Evolutionary conservation across 2,329 filamentous ascomycete genomes (phyloP), one percentile per base, ranked within the genome.

Genomic region (Alternaria panax): DNA sequence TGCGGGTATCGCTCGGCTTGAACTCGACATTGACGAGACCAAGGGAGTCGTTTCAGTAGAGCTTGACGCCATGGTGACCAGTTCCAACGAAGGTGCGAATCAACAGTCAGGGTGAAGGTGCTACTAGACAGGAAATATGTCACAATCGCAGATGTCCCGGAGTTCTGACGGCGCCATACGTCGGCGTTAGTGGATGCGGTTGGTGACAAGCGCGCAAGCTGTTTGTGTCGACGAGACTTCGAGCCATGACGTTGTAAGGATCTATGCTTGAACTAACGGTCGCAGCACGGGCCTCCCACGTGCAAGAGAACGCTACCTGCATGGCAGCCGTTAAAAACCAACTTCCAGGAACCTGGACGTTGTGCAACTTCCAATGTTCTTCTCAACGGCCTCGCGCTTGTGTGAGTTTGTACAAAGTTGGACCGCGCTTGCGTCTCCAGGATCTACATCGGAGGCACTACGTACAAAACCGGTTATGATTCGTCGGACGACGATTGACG

Each of bases 11-110:
- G 68, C 45, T 53, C 63, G 67, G 28, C 65, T 53, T 30, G 68
- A 60, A 54, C 74, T 64, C 18, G 76, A 65, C 68, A 77, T 64
- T 43, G 76, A 77, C 48, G 75, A 74, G 54, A 79, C 71, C 54
- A 79, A 61, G 56, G 76, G 76, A 51, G 76, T 78, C 25, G 72
- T 74, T 63, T 79, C 76, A 51, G 72, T 74, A 28, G 73, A 76
- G 64, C 65, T 72, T 27, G 75, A 75, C 57, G 74, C 73, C 74
- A 77, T 78, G 62, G 38, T 66, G 54, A 54, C 36, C 36, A 40
- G 27, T 58, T 51, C 8, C 34, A 38, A 27, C 24, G 14, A 52
- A 27, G 22, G 46, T 14, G 59, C 18, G 16, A 38, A 41, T 45
- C 41, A 50, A 34, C 42, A 36, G 32, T 22, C 25, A 24, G 50